phyloP scores from a whole-genome alignment of 345 rosid genomes.

The Streptanthus diversifolius region DNA sequence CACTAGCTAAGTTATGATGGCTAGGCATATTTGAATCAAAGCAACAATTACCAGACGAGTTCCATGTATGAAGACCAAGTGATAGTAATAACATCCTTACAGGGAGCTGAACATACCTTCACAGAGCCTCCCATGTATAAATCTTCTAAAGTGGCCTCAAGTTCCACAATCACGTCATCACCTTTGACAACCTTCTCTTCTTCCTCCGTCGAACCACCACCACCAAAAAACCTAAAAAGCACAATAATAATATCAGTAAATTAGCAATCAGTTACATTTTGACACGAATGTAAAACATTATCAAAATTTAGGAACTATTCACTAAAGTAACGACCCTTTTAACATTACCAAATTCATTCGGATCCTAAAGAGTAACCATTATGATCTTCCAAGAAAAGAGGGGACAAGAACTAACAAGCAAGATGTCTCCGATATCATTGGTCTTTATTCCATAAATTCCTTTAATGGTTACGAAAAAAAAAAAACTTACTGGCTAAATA shows the following conservation, averaged over 20 bases:
- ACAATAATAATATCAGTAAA: background rate
- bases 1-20: background rate
- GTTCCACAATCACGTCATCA: constrained; percentile 91
- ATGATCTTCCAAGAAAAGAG: background rate
- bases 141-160: constrained; percentile 93
- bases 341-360: background rate
- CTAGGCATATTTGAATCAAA: background rate
- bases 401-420: background rate
- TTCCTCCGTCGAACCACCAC: constrained; percentile 80
- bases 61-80: background rate
- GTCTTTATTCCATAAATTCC: background rate
- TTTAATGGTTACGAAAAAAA: background rate
- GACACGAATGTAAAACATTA: background rate
- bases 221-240: constrained; percentile 68
- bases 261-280: constrained; percentile 5
- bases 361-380: background rate
- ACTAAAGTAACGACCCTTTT: background rate
- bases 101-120: constrained; percentile 47
- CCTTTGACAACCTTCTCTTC: constrained; percentile 89
- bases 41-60: background rate
- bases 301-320: background rate
- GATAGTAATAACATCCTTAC: background rate
- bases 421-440: background rate
- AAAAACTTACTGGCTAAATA: constrained; percentile 21
- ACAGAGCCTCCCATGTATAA: constrained; percentile 95